Conservation (phyloP, 495 filamentous ascomycete species). For the Tuber umbilicatum region DNA sequence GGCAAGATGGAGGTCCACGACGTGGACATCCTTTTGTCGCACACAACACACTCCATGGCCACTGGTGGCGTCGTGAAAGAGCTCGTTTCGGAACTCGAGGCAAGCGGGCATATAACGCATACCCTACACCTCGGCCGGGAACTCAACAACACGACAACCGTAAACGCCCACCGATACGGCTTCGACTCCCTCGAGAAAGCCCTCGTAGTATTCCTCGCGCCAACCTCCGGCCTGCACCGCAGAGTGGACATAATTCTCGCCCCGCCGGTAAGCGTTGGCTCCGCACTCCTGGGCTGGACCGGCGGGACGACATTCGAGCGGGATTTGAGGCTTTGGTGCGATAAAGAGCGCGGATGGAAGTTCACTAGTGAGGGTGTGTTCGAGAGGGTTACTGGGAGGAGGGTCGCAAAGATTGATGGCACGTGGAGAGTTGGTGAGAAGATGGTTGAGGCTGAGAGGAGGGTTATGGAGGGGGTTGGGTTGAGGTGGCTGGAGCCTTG, state of each 20-base stretch:
- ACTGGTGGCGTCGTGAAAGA: conserved; percentile 52
- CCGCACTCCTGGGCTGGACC: conserved; percentile 81
- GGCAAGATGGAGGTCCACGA: conserved; percentile 70
- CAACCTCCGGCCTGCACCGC: conserved; percentile 61
- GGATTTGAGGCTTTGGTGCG: conserved; percentile 74
- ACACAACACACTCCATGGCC: conserved; percentile 41
- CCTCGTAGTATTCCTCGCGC: conserved; percentile 86
- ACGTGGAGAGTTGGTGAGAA: conserved; percentile 38
- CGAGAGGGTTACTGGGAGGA: conserved; percentile 55
- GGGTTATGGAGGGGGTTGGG: conserved; percentile 72
- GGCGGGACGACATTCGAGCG: conserved; percentile 84
- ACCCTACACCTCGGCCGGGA: conserved; percentile 56
- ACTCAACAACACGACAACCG: conserved; percentile 27
- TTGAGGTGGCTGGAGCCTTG: conserved; percentile 65
- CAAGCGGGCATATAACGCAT: conserved; percentile 67
- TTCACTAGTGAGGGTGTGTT: conserved; percentile 88
- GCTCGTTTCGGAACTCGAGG: conserved; percentile 64
- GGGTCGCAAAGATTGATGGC: conserved; percentile 57
- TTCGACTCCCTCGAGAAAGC: conserved; percentile 90
- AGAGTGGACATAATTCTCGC: conserved; percentile 90
- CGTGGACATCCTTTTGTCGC: conserved; percentile 78
- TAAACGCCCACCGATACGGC: conserved; percentile 45
- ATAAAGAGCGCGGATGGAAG: conserved; percentile 64
- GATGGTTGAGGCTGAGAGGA: conserved; percentile 60
- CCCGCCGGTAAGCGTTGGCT: conserved; percentile 81